phyloP scores from a whole-genome alignment of 2,329 filamentous ascomycete genomes.

The Ascochyta clinopodiicola region DNA sequence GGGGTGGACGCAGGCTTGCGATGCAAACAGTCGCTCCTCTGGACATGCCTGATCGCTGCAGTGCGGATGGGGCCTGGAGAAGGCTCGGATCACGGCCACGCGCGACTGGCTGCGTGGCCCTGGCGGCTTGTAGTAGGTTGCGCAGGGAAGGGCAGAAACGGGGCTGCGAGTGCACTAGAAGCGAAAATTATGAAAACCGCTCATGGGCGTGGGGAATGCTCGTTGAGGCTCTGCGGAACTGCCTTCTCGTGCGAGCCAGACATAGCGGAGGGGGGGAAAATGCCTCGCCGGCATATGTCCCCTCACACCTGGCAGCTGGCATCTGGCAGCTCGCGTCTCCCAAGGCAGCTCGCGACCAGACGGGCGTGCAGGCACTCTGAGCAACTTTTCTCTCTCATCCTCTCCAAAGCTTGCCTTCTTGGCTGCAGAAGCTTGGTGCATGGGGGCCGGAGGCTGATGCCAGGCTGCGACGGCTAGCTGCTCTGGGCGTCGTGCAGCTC shows the following conservation, averaged over 20 bases:
- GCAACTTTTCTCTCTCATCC: not conserved
- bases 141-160: constrained; percentile 13
- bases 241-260: constrained; percentile 19
- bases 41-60: constrained; percentile 15
- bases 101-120: not conserved
- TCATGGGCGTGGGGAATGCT: constrained; percentile 20
- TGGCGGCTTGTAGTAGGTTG: not conserved
- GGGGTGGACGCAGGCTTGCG: constrained; percentile 20
- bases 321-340: too few relatives aligned
- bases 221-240: constrained; percentile 20
- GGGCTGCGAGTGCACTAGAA: constrained; percentile 14
- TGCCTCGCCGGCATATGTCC: constrained; percentile 12
- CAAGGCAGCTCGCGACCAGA: constrained; percentile 6
- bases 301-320: not conserved
- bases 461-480: constrained; percentile 12
- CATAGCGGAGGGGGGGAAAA: constrained; percentile 15
- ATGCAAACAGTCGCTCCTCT: constrained; percentile 21
- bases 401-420: constrained; percentile 23
- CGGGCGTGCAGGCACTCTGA: constrained; percentile 3
- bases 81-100: constrained; percentile 10
- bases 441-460: constrained; percentile 15
- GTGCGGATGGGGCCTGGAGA: constrained; percentile 15
- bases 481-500: constrained; percentile 13
- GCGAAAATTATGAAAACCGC: constrained; percentile 17
- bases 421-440: constrained; percentile 29